Base-by-base conservation (phyloP, 768 basidiomycete species). In the Lactarius hengduanensis region DNA sequence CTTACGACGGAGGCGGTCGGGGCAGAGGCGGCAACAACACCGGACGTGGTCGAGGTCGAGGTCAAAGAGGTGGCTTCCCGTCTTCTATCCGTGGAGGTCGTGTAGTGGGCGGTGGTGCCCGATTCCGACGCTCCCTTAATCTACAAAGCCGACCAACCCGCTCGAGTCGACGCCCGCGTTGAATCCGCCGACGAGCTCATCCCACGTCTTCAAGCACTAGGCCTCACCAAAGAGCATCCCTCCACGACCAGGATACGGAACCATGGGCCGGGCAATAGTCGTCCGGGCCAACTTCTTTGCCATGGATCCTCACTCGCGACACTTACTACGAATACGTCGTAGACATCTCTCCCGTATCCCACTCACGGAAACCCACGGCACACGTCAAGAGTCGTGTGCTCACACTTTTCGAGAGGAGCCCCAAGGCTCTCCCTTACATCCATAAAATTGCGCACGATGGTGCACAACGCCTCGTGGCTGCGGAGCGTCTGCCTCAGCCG, bases 261-360 rank as follows among this genome's bases (percentile, higher is more conserved):
- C 73, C 76, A 1, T 82, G 81, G 61, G 10, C 69, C 79, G 0
- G 16, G 68, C 57, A 6, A 80, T 85, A 69, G 81, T 74, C 0
- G 74, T 89, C 18, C 80, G 89, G 1, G 80, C 87, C 28, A 90
- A 89, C 72, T 88, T 88, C 75, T 88, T 88, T 73, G 72, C 85
- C 0, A 70, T 89, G 16, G 79, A 73, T 36, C 70, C 70, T 83
- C 50, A 50, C 22, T n/a, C 80, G 80, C 2, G 78, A 78, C 0
- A 76, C 78, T 0, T 72, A 86, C 9, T 85, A 82, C 71, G 86
- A 89, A 65, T 90, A 90, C 70, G 73, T 74, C 26, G 79, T 89
- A 41, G 76, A 81, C n/a, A 82, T 87, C 56, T 73, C 74, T 11
- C 85, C 86, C 0, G 79, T 77, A 61, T 78, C 78, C 0, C 78